Conservation (phyloP, 495 filamentous ascomycete genomes). For the Penicillium psychrofluorescens region DNA sequence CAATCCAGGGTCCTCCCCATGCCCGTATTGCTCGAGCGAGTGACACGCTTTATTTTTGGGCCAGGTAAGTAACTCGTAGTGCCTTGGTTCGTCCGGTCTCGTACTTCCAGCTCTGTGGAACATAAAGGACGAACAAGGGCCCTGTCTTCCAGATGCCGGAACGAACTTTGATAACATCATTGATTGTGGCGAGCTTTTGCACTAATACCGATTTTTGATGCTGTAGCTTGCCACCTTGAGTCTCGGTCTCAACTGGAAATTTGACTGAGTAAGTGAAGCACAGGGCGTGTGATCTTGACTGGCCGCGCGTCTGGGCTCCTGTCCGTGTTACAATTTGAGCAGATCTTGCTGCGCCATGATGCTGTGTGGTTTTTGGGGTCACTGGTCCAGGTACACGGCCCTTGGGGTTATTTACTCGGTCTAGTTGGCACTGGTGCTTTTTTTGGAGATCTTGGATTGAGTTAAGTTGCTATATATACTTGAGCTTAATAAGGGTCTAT, state of each 20-base stretch:
- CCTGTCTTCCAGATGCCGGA: not conserved
- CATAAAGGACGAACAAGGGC: conserved; percentile 2
- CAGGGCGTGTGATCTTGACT: conserved; percentile 6
- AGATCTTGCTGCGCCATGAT: not conserved
- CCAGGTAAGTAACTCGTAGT: conserved; percentile 6
- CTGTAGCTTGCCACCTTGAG: conserved; percentile 1
- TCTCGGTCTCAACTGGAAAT: conserved; percentile 10
- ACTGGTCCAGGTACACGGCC: conserved; percentile 2
- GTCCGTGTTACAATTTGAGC: conserved; percentile 8
- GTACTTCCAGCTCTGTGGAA: conserved; percentile 6
- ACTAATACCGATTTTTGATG: not conserved
- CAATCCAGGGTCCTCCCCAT: not conserved
- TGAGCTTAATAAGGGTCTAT: too few species aligned
- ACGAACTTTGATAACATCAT: not conserved
- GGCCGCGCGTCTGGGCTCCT: conserved; percentile 22
- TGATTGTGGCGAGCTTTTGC: not conserved
- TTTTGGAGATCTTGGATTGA: not conserved
- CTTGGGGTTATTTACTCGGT: conserved; percentile 11
- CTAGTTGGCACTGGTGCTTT: conserved; percentile 2
- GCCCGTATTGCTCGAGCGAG: too few species aligned
- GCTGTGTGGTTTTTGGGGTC: not conserved
- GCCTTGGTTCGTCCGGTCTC: conserved; percentile 11
- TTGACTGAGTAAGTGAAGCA: conserved; percentile 8
- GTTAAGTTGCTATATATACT: too few species aligned
- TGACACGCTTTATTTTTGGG: conserved; percentile 9